Conservation (phyloP, 2,329 filamentous ascomycete species). For the Epichloe sylvatica region DNA sequence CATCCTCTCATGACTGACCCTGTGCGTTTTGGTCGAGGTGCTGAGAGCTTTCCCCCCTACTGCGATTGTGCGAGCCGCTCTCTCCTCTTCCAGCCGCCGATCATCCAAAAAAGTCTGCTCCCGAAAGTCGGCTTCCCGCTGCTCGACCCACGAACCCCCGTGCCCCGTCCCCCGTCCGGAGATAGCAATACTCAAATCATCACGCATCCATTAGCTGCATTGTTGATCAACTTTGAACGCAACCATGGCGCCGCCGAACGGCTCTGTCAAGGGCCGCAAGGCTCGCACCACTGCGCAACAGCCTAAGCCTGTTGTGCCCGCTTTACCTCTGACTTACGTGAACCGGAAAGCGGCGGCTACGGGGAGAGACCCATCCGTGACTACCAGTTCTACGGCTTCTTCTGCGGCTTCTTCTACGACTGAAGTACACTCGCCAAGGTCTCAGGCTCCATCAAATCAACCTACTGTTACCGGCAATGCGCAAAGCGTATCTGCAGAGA, state of each 20-base stretch:
- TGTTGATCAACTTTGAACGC: neutral
- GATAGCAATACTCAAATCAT: neutral
- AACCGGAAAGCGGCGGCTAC: slow-evolving; percentile 24
- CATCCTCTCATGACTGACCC: slow-evolving; percentile 14
- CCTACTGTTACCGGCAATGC: neutral
- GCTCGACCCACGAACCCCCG: neutral
- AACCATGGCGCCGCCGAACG: slow-evolving; percentile 22
- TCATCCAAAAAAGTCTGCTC: neutral
- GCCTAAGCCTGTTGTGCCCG: slow-evolving; percentile 23
- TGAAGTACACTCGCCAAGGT: neutral
- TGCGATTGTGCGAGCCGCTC: neutral
- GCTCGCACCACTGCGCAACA: slow-evolving; percentile 16
- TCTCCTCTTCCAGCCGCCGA: neutral
- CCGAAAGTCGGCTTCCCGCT: neutral
- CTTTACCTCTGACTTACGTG: slow-evolving; percentile 24
- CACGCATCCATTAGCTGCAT: neutral
- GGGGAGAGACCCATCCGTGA: slow-evolving; percentile 9
- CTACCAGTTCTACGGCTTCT: slow-evolving; percentile 7
- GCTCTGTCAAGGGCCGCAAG: slow-evolving; percentile 20
- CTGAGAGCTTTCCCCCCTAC: slow-evolving; percentile 11
- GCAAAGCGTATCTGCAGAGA: neutral
- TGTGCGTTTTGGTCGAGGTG: slow-evolving; percentile 20
- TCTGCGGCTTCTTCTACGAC: slow-evolving; percentile 7
- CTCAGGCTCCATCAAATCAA: neutral
- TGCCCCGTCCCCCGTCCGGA: neutral